A percentile compares a stretch with the other conserved stretches of the same genome.
These are phyloP conservation scores for Boletus semigastroideus DNA, from an alignment of 1,284 basidiomycete genomes.

Conservation along the genomic window DNA sequence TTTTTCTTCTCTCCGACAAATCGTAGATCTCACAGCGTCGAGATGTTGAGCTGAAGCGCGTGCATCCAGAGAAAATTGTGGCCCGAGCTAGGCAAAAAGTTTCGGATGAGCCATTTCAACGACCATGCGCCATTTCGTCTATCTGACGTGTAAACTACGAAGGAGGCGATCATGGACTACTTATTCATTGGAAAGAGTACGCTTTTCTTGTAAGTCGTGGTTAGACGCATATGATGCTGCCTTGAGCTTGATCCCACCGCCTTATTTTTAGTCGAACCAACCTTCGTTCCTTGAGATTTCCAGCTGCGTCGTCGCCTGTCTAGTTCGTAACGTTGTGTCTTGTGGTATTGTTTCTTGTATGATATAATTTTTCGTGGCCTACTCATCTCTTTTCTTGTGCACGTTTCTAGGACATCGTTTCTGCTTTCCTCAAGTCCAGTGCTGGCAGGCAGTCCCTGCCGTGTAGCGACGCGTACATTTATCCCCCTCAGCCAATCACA, in stretches of 20 bases:
- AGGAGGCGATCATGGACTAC: no score
- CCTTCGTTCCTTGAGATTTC: no score
- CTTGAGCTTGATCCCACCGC: no score
- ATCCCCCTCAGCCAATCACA: slow-evolving; percentile 27
- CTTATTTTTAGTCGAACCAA: no score
- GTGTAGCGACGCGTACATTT: slow-evolving; percentile 27
- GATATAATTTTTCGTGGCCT: no score
- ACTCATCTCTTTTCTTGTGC: slow-evolving; percentile 28
- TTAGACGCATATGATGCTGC: no score
- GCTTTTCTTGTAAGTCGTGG: no score
- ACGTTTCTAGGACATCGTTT: slow-evolving; percentile 21
- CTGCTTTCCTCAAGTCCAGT: slow-evolving; percentile 23
- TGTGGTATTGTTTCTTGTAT: no score
- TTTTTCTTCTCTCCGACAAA: slow-evolving; percentile 88
- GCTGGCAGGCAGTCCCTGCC: slow-evolving; percentile 3
- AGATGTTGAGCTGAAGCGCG: slow-evolving; percentile 64
- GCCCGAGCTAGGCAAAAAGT: slow-evolving; percentile 67
- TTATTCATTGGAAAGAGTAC: no score
- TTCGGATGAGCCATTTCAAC: slow-evolving; percentile 61
- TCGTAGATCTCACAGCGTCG: slow-evolving; percentile 72
- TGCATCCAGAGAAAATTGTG: slow-evolving; percentile 62
- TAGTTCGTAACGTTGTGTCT: no score
- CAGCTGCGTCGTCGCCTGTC: no score
- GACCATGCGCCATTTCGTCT: slow-evolving; percentile 10
- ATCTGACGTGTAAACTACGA: neutral